Evolutionary conservation across 176 grass and related monocot genomes (phyloP).

Genomic region (Raddia distichophylla): DNA sequence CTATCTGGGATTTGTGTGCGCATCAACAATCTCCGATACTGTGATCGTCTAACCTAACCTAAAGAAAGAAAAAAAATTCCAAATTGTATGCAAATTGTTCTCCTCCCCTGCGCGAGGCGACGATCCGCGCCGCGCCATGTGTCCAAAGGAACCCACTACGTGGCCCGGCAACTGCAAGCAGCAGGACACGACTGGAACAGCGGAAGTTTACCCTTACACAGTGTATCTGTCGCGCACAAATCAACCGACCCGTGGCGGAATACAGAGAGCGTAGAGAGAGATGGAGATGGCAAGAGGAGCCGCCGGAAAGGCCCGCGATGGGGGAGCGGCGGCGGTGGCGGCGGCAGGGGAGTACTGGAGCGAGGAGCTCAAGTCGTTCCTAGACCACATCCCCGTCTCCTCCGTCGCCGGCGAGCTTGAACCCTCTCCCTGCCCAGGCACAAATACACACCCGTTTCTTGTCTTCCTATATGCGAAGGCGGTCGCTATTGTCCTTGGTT

Average conservation of each 20-base stretch:
- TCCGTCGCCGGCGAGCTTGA: conserved; percentile 41
- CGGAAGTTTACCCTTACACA: no score
- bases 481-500: not conserved
- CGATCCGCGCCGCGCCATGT: not conserved
- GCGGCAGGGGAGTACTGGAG: conserved; percentile 44
- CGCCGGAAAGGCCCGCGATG: not conserved
- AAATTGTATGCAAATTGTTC: not conserved
- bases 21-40: no score
- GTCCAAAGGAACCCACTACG: conserved; percentile 26
- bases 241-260: not conserved
- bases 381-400: conserved; percentile 63
- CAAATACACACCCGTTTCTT: not conserved
- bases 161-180: conserved; percentile 29
- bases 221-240: no score
- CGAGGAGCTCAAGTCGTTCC: conserved; percentile 64
- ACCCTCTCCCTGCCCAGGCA: conserved; percentile 35
- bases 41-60: no score
- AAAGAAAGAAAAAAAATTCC: not conserved
- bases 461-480: not conserved
- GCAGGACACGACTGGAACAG: not conserved
- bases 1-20: no score
- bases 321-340: not conserved
- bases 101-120: not conserved
- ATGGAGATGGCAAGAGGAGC: conserved; percentile 34
- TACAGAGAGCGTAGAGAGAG: not conserved